Evolutionary conservation across 139 green algal genomes (phyloP).

Genomic region (Coccomyxa sp.): DNA sequence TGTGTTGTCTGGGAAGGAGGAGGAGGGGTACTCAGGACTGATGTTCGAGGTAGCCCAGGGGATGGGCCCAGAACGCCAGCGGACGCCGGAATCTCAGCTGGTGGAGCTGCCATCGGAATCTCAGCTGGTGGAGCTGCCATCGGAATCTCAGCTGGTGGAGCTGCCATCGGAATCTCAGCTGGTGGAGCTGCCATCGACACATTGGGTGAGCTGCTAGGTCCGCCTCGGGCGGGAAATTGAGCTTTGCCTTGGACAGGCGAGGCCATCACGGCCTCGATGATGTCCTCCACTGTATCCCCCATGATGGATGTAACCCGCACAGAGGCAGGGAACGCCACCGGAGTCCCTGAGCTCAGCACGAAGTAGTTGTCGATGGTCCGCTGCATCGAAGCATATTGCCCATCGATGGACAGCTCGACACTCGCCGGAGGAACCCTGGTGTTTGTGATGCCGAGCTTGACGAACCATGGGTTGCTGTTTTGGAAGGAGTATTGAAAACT

Average conservation of each 20-base stretch:
- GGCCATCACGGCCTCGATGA: neutral
- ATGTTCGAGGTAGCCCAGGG: neutral
- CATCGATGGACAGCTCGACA: neutral
- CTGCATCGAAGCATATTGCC: constrained; percentile 5
- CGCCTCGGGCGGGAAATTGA: neutral
- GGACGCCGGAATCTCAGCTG: neutral
- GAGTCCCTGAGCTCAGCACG: neutral
- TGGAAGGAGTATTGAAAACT: constrained; percentile 18
- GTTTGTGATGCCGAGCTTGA: constrained; percentile 22
- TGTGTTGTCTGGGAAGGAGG: neutral
- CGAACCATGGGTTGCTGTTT: constrained; percentile 12
- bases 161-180: neutral
- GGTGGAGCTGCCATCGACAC: neutral
- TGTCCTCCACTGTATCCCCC: neutral
- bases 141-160: neutral
- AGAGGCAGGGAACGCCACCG: neutral
- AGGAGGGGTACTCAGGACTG: neutral
- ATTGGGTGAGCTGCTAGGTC: neutral
- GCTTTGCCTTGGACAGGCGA: neutral
- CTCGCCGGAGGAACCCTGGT: constrained; percentile 9
- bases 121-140: neutral
- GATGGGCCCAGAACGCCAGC: neutral
- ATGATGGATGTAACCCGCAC: neutral
- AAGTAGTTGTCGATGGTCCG: constrained; percentile 14
- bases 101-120: neutral